phyloP scores from a whole-genome alignment of 257 asterid genomes.

The Primulina tabacum region DNA sequence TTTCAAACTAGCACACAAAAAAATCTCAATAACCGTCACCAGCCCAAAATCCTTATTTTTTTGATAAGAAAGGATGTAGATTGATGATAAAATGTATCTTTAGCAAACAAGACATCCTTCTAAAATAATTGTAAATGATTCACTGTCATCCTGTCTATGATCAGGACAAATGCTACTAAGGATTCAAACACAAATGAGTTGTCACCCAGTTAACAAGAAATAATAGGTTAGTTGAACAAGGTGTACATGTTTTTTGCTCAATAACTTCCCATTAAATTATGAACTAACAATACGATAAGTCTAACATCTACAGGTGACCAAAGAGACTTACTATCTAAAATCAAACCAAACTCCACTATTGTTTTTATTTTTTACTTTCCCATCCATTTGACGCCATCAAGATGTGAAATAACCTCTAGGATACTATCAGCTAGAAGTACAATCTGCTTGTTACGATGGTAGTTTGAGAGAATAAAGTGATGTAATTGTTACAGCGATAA shows the following conservation, averaged over 20 bases:
- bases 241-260: too few relatives aligned
- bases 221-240: too few relatives aligned
- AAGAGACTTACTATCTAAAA: neutral
- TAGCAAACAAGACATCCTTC: neutral
- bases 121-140: neutral
- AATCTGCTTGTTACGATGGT: neutral
- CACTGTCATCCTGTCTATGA: neutral
- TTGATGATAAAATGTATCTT: neutral
- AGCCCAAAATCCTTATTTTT: neutral
- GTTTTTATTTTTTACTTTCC: neutral
- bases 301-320: neutral
- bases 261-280: too few relatives aligned
- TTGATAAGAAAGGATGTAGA: neutral
- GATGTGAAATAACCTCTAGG: neutral
- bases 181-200: neutral
- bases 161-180: neutral
- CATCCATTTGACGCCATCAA: neutral
- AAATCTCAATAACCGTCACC: neutral
- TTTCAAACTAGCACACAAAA: conserved; percentile 1
- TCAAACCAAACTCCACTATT: neutral
- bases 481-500: neutral
- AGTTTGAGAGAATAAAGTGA: neutral
- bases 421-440: neutral
- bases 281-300: neutral
- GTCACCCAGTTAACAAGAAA: neutral